Evolutionary conservation across 2,329 filamentous ascomycete genomes (phyloP).

Genomic region (Cladophialophora immunda): DNA sequence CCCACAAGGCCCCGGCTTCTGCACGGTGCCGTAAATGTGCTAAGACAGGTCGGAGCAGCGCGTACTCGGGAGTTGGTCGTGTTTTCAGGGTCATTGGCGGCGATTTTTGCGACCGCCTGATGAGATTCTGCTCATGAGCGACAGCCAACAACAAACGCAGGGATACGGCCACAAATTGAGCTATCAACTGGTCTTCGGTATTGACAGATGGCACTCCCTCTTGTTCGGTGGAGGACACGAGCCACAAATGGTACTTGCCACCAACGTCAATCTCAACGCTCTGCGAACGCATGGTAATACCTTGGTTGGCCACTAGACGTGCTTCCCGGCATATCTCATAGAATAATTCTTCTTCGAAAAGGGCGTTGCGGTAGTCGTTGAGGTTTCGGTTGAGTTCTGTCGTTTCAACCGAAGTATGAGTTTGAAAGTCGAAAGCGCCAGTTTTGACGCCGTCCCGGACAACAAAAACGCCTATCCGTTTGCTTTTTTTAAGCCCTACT

Average conservation of each 20-base stretch:
- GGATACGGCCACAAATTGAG: constrained; percentile 71
- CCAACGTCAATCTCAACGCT: constrained; percentile 65
- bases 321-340: constrained; percentile 87
- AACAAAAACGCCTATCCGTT: constrained; percentile 69
- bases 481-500: constrained; percentile 57
- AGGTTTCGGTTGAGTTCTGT: constrained; percentile 45
- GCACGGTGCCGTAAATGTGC: constrained; percentile 61
- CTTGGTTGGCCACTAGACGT: constrained; percentile 73
- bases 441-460: constrained; percentile 29
- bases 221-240: constrained; percentile 74
- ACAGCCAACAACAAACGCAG: constrained; percentile 81
- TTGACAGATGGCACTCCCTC: constrained; percentile 46
- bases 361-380: constrained; percentile 56
- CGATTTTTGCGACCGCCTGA: constrained; percentile 70
- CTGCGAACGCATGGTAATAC: constrained; percentile 70
- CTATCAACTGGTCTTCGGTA: constrained; percentile 60
- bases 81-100: constrained; percentile 62
- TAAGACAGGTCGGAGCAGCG: constrained; percentile 68
- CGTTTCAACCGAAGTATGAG: constrained; percentile 39
- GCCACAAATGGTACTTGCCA: constrained; percentile 64
- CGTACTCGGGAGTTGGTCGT: constrained; percentile 60
- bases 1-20: constrained; percentile 42
- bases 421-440: constrained; percentile 26
- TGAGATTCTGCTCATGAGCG: constrained; percentile 78
- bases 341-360: constrained; percentile 78